Conservation (phyloP, 306 rosid genomes). For the Comarum palustre region DNA sequence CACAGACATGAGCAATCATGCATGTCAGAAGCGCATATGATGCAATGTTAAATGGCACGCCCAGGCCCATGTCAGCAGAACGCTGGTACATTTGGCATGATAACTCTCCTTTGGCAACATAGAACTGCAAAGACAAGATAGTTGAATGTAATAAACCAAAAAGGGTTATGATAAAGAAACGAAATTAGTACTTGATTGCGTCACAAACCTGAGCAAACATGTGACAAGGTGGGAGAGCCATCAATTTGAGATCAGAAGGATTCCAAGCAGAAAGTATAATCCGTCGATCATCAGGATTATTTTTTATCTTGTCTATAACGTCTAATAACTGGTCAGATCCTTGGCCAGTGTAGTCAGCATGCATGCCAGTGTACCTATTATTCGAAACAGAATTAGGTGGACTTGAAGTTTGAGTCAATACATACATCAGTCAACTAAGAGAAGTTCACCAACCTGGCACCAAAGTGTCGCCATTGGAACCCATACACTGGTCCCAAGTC, state of each 20-base stretch:
- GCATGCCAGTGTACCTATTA: constrained; percentile 85
- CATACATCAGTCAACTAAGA: not conserved
- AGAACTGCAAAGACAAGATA: constrained; percentile 58
- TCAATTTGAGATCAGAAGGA: constrained; percentile 83
- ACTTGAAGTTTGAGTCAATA: constrained; percentile 1
- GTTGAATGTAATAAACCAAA: not conserved
- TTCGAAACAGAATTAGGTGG: constrained; percentile 22
- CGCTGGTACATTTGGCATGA: constrained; percentile 98
- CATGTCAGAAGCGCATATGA: constrained; percentile 92
- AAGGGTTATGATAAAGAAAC: constrained; percentile 12
- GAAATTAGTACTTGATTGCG: not conserved
- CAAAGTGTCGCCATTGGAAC: constrained; percentile 97
- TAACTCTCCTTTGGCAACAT: constrained; percentile 81
- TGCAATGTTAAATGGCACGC: constrained; percentile 94
- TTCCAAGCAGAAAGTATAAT: constrained; percentile 93
- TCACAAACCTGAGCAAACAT: constrained; percentile 82
- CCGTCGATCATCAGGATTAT: constrained; percentile 81
- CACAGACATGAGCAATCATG: constrained; percentile 97
- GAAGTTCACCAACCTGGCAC: constrained; percentile 70
- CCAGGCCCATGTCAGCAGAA: constrained; percentile 90
- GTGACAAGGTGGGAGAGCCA: constrained; percentile 99
- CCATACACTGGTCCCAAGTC: constrained; percentile 98
- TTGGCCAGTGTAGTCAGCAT: constrained; percentile 82
- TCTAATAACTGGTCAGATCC: constrained; percentile 91
- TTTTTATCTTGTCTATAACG: constrained; percentile 77